Evolutionary conservation across 164 flowering plant species (phyloP).

Genomic region (Piper betle): DNA sequence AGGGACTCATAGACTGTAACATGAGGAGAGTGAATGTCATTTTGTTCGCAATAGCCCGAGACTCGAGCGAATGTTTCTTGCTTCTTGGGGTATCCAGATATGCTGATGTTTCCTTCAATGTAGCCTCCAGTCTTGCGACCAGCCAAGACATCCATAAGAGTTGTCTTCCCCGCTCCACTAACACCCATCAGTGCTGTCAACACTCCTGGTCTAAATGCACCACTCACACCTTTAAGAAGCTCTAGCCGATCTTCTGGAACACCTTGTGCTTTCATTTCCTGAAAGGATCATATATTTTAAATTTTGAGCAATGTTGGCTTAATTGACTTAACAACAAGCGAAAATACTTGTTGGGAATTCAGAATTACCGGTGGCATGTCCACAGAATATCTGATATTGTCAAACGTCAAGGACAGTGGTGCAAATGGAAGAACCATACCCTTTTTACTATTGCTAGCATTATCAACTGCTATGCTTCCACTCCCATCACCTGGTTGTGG

Average conservation of each 20-base stretch:
- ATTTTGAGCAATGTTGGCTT: background rate
- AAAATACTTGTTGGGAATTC: background rate
- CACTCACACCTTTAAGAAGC: conserved; percentile 37
- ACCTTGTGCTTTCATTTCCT: conserved; percentile 58
- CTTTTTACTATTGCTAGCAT: conserved; percentile 10
- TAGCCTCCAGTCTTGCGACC: conserved; percentile 44
- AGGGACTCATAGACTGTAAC: conserved; percentile 43
- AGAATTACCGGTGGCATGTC: conserved; percentile 46
- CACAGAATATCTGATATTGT: conserved; percentile 32
- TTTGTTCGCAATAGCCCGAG: conserved; percentile 48
- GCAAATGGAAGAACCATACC: conserved; percentile 53
- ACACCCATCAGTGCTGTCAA: conserved; percentile 54
- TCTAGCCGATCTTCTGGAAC: conserved; percentile 20
- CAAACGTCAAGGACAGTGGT: conserved; percentile 37
- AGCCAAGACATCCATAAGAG: conserved; percentile 46
- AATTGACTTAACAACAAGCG: background rate
- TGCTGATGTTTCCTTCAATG: conserved; percentile 30
- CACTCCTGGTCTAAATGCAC: conserved; percentile 50
- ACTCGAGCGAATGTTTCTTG: conserved; percentile 47
- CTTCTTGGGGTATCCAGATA: conserved; percentile 41
- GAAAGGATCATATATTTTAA: background rate
- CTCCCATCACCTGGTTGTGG: background rate
- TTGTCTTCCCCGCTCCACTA: conserved; percentile 54
- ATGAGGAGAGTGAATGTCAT: conserved; percentile 46
- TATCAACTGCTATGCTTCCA: conserved; percentile 9